phyloP scores from a whole-genome alignment of 495 filamentous ascomycete species.

The Bombardia bombarda region DNA sequence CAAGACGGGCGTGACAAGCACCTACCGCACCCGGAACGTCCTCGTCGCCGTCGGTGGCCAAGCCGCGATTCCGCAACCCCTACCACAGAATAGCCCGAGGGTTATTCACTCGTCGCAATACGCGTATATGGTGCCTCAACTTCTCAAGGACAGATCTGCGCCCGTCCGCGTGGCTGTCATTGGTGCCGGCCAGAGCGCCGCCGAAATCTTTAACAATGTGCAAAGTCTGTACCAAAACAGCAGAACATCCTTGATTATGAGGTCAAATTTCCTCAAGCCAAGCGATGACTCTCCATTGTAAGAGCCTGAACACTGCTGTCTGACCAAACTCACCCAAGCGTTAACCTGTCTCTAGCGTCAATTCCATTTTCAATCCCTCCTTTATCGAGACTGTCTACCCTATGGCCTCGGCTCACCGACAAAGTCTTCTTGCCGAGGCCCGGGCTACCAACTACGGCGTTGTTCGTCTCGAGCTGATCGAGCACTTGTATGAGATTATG shows the following conservation, averaged over 20 bases:
- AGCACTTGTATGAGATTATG: slow-evolving; percentile 74
- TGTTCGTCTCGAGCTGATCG: slow-evolving; percentile 78
- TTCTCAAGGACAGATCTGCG: slow-evolving; percentile 49
- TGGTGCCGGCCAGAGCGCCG: slow-evolving; percentile 85
- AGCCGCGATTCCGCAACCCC: slow-evolving; percentile 62
- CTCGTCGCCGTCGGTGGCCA: slow-evolving; percentile 79
- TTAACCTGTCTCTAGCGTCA: slow-evolving; percentile 54
- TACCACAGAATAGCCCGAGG: slow-evolving; percentile 52
- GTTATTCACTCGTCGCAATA: slow-evolving; percentile 92
- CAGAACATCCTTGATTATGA: slow-evolving; percentile 67
- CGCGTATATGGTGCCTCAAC: slow-evolving; percentile 48
- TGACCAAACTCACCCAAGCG: background rate
- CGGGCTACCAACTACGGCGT: slow-evolving; percentile 89
- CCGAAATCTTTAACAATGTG: slow-evolving; percentile 90
- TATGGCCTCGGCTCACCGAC: slow-evolving; percentile 52
- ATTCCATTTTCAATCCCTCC: slow-evolving; percentile 89
- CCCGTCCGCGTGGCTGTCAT: slow-evolving; percentile 73
- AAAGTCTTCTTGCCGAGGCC: slow-evolving; percentile 53
- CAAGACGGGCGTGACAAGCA: slow-evolving; percentile 25
- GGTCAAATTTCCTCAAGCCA: slow-evolving; percentile 70
- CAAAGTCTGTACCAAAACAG: slow-evolving; percentile 75
- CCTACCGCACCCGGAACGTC: slow-evolving; percentile 61
- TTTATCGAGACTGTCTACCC: slow-evolving; percentile 67
- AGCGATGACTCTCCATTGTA: slow-evolving; percentile 96
- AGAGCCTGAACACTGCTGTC: slow-evolving; percentile 21